Evolutionary conservation across 2,329 filamentous ascomycete genomes (phyloP).

Genomic region (Fusarium hainanense): DNA sequence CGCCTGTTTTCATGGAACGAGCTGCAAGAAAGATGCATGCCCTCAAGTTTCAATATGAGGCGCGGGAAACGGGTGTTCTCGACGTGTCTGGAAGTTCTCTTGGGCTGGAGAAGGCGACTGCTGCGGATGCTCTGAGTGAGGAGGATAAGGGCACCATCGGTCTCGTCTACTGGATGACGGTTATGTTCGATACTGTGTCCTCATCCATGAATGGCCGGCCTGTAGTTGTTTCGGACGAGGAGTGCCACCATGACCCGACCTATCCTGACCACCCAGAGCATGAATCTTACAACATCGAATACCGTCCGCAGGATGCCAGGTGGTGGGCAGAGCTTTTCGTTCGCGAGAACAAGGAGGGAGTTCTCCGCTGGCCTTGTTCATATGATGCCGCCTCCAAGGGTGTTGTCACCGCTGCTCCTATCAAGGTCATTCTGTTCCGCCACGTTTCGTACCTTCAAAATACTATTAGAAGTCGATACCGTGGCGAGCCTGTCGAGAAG

Average conservation of each 20-base stretch:
- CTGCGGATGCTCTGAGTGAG: slow-evolving; percentile 41
- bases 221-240: slow-evolving; percentile 54
- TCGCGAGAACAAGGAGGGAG: slow-evolving; percentile 41
- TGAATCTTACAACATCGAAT: slow-evolving; percentile 35
- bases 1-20: slow-evolving; percentile 50
- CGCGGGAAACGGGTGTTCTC: slow-evolving; percentile 43
- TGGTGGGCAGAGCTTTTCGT: slow-evolving; percentile 52
- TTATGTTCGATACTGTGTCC: slow-evolving; percentile 70
- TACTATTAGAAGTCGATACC: slow-evolving; percentile 55
- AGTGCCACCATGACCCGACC: slow-evolving; percentile 53
- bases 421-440: slow-evolving; percentile 69
- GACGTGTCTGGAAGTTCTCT: slow-evolving; percentile 43
- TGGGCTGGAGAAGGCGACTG: slow-evolving; percentile 40
- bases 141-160: slow-evolving; percentile 60
- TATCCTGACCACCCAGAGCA: slow-evolving; percentile 39
- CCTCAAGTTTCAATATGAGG: slow-evolving; percentile 52
- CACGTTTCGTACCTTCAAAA: slow-evolving; percentile 67
- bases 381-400: slow-evolving; percentile 62
- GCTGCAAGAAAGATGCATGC: slow-evolving; percentile 54
- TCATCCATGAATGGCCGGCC: slow-evolving; percentile 61
- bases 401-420: slow-evolving; percentile 64
- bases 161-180: slow-evolving; percentile 68
- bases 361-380: slow-evolving; percentile 64
- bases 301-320: slow-evolving; percentile 44
- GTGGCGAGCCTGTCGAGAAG: slow-evolving; percentile 57